A percentile compares a stretch with the other conserved stretches of the same genome.
phyloP scores from a whole-genome alignment of 345 rosid species.

The Pelargonium nanum region DNA sequence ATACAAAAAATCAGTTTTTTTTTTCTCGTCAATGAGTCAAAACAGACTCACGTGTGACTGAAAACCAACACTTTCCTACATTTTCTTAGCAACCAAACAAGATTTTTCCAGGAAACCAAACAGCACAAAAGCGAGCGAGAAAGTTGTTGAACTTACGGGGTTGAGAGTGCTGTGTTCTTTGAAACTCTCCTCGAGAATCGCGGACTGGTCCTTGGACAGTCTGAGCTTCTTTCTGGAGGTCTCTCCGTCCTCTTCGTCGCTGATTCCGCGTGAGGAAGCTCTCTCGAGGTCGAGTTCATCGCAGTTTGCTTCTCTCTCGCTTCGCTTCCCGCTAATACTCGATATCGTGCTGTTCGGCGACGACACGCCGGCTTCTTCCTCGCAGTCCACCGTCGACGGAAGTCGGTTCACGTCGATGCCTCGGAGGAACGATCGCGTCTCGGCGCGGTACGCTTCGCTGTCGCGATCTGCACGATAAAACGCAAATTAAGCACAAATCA shows the following conservation, averaged over 20 bases:
- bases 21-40: not conserved
- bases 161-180: slow-evolving; percentile 93
- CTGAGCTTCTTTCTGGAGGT: slow-evolving; percentile 87
- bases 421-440: slow-evolving; percentile 41
- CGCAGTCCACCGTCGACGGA: slow-evolving; percentile 58
- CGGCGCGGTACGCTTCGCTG: slow-evolving; percentile 39
- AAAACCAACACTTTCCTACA: not conserved
- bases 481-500: not conserved
- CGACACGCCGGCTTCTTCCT: slow-evolving; percentile 78
- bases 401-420: slow-evolving; percentile 88
- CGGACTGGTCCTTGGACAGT: slow-evolving; percentile 88
- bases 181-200: slow-evolving; percentile 85
- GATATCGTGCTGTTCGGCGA: slow-evolving; percentile 95
- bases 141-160: slow-evolving; percentile 40
- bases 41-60: not conserved
- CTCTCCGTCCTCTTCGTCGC: slow-evolving; percentile 92
- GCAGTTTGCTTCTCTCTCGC: slow-evolving; percentile 67
- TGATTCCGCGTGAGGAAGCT: slow-evolving; percentile 59
- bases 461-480: slow-evolving; percentile 55
- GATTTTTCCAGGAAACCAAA: not conserved
- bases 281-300: slow-evolving; percentile 58
- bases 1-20: not conserved
- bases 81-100: slow-evolving; percentile 1
- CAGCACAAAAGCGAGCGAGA: not conserved
- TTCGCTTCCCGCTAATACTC: slow-evolving; percentile 78